Evolutionary conservation across 306 rosid genomes (phyloP), one percentile per base, ranked within the genome.

Genomic region (Quercus gilva): DNA sequence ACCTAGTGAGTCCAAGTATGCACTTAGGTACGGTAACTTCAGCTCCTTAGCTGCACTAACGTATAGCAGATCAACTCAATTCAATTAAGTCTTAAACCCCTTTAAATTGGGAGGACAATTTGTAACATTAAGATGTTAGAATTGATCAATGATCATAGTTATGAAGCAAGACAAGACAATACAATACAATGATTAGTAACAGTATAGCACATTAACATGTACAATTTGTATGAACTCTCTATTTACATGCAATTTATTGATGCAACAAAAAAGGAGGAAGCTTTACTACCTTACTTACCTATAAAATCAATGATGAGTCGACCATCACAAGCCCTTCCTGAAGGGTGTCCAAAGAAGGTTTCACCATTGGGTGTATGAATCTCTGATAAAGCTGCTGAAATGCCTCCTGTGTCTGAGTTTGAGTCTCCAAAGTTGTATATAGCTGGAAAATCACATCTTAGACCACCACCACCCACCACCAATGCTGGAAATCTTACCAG

Each of bases 401-500:
- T 71, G 28, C 86, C 96, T 55, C 98, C 98, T 3, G 98, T 95
- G 82, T 95, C 99, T 3, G 99, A 95, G 78, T 95, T 95, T 81
- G 99, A 95, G 88, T 95, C 97, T 2, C 99, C 97, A 77, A 94
- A 94, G 83, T 94, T 94, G 90, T 88, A 92, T 33, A 91, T 77
- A 23, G 95, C 99, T 2, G 92, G 91, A 80, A 81, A 91, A 79
- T 78, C 70, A 82, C 99, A 92, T 33, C 63, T 76, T 26, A 52
- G 33, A 63, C 81, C 73, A 5, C 69, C 87, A 67, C 60, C 41
- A 67, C 60, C 41, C 31, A 17, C 43, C 59, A 35, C 79, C 15
- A 3, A 51, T 81, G 26, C 51, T 11, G 64, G 75, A 19, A 25
- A 55, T 11, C 67, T 77, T 6, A 69, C 17, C 35, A 59, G 37